Conservation (phyloP, 2,329 filamentous ascomycete species). For the Fusarium napiforme region DNA sequence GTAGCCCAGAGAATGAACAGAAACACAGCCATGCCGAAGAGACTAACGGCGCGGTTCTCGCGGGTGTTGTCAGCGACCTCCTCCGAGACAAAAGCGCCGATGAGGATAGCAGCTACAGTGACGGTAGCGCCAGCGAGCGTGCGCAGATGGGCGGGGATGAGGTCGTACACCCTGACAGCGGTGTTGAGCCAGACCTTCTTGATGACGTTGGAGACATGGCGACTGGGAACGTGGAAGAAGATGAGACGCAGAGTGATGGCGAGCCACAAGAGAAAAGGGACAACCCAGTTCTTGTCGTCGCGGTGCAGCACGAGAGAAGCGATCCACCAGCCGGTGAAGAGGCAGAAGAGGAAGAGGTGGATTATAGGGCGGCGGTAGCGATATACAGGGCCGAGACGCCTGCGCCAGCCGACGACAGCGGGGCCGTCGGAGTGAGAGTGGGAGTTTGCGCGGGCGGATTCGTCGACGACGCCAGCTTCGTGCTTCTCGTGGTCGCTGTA, state of each 20-base stretch:
- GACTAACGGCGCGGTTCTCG: conserved; percentile 80
- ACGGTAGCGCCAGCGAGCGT: conserved; percentile 70
- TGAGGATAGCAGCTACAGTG: conserved; percentile 77
- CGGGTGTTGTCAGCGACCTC: conserved; percentile 82
- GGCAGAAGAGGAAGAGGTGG: conserved; percentile 58
- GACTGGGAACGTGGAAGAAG: conserved; percentile 77
- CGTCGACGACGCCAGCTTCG: conserved; percentile 46
- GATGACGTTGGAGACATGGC: conserved; percentile 73
- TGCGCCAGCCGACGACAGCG: conserved; percentile 20
- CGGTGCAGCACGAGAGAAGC: conserved; percentile 78
- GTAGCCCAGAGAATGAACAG: conserved; percentile 74
- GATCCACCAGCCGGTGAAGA: conserved; percentile 77
- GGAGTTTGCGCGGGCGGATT: conserved; percentile 43
- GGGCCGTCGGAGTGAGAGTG: conserved; percentile 9
- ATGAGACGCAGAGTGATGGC: conserved; percentile 77
- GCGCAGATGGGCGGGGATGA: conserved; percentile 75
- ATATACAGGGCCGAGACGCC: conserved; percentile 53
- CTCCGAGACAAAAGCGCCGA: conserved; percentile 79
- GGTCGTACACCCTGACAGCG: conserved; percentile 64
- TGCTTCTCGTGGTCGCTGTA: conserved; percentile 56
- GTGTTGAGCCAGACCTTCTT: conserved; percentile 75
- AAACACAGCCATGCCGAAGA: conserved; percentile 81
- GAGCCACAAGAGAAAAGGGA: conserved; percentile 86
- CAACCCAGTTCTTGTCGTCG: conserved; percentile 80
- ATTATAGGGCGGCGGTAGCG: conserved; percentile 57